Evolutionary conservation across 2,329 filamentous ascomycete genomes (phyloP), one percentile per base, ranked within the genome.

Genomic region (Penicillium psychrosexuale): DNA sequence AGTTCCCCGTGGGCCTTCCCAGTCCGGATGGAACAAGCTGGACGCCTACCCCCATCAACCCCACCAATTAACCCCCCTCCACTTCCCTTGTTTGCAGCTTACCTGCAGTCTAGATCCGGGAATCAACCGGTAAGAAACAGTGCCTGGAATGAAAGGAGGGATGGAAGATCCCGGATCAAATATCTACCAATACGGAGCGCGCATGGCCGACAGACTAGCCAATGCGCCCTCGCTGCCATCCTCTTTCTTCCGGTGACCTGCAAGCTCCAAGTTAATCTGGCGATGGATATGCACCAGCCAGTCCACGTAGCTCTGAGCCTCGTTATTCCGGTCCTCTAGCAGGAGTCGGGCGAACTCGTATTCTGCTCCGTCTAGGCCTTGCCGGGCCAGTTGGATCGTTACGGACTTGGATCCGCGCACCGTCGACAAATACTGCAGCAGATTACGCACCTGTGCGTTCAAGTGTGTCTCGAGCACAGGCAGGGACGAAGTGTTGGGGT

Each of bases 291-390:
- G 90, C 55, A 99, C 94, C 67, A 99, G 80, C 94, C 94, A 99
- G 76, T 99, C 94, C 33, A 97, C 94, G 74, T 97, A 99, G 70
- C 90, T 96, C 76, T 96, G 92, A 34, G 94, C 94, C 77, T 99
- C 94, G 64, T 96, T 96, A 73, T 97, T 97, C 61, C 94, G 84
- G 70, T 99, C 94, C 75, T 99, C 94, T 31, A 96, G 86, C 62
- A 99, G 75, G 75, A 95, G 80, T 50, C 92, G 81, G 8, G 94
- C 94, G 78, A 97, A 99, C 74, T 99, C 94, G 67, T 91, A 97
- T 73, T 99, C 94, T 3, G 92, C 90, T 0, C 94, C 94, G 68
- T 99, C 94, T 4, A 97, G 81, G 0, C 92, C 92, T 74, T 97
- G 94, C 55, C 94, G 79, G 8, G 94, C 94, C 45, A 99, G 80